These are phyloP conservation scores for barrel medic (Medicago truncatula) DNA, from an alignment of 306 rosid species.

Conservation along the genomic window DNA sequence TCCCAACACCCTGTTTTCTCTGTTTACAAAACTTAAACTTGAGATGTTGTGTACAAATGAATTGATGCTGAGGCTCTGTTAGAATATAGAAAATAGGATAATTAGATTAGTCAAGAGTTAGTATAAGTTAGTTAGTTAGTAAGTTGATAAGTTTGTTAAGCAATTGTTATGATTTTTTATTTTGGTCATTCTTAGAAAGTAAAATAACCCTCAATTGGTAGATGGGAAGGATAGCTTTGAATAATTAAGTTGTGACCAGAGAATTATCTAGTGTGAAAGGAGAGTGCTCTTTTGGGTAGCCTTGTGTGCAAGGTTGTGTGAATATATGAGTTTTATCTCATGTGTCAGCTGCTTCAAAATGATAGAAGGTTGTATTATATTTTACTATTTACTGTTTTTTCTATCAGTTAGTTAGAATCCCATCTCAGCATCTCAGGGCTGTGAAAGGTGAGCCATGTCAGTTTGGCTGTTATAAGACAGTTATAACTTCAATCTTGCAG, in stretches of 20 bases:
- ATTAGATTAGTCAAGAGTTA: not conserved
- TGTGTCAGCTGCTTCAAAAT: not conserved
- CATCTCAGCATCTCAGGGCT: not conserved
- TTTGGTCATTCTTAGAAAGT: not conserved
- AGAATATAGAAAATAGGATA: not conserved
- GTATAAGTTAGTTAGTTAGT: not conserved
- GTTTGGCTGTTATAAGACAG: not conserved
- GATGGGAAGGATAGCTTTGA: not conserved
- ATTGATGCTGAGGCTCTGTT: not conserved
- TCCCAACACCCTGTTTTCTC: not conserved
- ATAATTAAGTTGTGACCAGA: not conserved
- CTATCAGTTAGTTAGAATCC: not conserved
- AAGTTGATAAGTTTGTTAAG: not conserved
- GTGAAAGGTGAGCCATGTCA: not conserved
- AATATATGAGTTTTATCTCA: not conserved
- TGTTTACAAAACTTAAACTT: constrained; percentile 5
- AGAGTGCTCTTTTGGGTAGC: not conserved
- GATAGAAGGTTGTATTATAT: not conserved
- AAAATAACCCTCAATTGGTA: not conserved
- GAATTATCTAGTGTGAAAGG: constrained; percentile 3
- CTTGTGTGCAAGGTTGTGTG: not conserved
- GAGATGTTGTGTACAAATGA: not conserved
- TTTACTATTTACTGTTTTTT: too few species aligned
- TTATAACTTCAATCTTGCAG: not conserved
- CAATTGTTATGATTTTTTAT: not conserved